These are phyloP conservation scores for Fusarium pseudonygamai DNA, from an alignment of 2,329 filamentous ascomycete species.

Conservation along the genomic window DNA sequence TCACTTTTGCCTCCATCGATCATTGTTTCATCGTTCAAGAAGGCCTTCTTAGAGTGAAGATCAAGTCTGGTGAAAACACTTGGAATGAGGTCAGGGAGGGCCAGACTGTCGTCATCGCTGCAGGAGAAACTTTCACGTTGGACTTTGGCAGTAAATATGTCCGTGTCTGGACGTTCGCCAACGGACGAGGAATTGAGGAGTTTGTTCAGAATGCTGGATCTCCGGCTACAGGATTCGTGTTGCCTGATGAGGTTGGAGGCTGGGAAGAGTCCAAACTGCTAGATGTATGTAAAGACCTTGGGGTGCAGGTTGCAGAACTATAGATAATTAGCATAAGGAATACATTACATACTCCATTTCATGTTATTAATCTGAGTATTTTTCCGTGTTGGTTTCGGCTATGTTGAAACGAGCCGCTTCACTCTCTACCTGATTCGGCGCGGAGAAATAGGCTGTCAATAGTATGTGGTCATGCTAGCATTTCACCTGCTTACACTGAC, in stretches of 20 bases:
- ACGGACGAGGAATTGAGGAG: slow-evolving; percentile 59
- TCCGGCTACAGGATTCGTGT: slow-evolving; percentile 46
- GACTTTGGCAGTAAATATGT: slow-evolving; percentile 57
- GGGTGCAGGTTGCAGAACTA: neutral
- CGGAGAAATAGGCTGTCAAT: neutral
- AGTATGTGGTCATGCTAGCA: accelerated
- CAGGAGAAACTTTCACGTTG: slow-evolving; percentile 56
- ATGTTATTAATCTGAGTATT: accelerated
- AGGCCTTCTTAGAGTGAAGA: slow-evolving; percentile 53
- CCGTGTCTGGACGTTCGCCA: slow-evolving; percentile 58
- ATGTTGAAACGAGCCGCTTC: accelerated
- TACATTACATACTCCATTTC: accelerated
- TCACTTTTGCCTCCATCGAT: slow-evolving; percentile 59
- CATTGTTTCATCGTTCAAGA: slow-evolving; percentile 62
- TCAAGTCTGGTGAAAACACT: slow-evolving; percentile 25
- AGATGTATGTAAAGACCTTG: neutral
- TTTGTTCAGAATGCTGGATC: slow-evolving; percentile 52
- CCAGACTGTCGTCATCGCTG: slow-evolving; percentile 59
- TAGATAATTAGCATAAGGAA: neutral
- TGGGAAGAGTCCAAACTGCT: neutral
- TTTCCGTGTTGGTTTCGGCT: accelerated
- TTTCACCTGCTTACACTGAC: neutral
- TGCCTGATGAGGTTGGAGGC: slow-evolving; percentile 48
- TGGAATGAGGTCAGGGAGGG: slow-evolving; percentile 47
- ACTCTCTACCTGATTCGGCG: accelerated